These are phyloP conservation scores for Entophlyctis helioformis DNA, from an alignment of 192 early-diverging fungal genomes.

Conservation along the genomic window DNA sequence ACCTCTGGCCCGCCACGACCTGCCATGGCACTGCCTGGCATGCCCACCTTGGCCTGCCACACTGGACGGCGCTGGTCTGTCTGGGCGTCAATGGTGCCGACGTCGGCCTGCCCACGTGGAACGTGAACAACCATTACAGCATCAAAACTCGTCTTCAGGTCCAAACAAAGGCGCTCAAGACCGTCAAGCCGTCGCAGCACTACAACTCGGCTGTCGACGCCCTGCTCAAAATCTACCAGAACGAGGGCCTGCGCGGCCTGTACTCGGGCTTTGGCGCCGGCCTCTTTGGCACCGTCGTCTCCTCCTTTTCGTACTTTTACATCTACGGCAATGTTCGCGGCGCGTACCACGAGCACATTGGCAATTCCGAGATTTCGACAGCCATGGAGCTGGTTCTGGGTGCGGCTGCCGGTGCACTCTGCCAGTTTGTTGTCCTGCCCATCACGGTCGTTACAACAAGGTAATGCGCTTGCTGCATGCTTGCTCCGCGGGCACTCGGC, in stretches of 20 bases:
- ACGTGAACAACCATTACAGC: no score
- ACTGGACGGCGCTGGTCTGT: background rate
- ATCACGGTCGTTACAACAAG: slow-evolving; percentile 87
- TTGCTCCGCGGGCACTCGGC: no score
- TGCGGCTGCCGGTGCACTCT: slow-evolving; percentile 76
- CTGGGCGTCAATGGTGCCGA: background rate
- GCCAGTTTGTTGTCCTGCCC: slow-evolving; percentile 83
- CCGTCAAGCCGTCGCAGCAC: slow-evolving; percentile 18
- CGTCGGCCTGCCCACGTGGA: background rate
- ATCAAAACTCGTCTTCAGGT: slow-evolving; percentile 97
- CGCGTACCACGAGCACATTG: slow-evolving; percentile 12
- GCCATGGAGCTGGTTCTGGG: slow-evolving; percentile 78
- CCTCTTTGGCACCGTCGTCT: slow-evolving; percentile 48
- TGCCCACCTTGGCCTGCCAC: background rate
- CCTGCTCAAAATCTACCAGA: slow-evolving; percentile 65
- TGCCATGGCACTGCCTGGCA: background rate
- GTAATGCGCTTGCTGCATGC: slow-evolving; percentile 4
- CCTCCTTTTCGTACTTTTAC: slow-evolving; percentile 49
- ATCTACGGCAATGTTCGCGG: slow-evolving; percentile 34
- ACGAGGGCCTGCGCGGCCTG: slow-evolving; percentile 75
- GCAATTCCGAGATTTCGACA: slow-evolving; percentile 61
- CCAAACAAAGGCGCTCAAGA: slow-evolving; percentile 53
- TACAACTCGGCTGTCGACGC: slow-evolving; percentile 65
- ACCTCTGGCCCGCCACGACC: background rate
- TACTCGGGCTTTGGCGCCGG: slow-evolving; percentile 81